Conservation (phyloP, 768 basidiomycete species). For the Suillus clintonianus region DNA sequence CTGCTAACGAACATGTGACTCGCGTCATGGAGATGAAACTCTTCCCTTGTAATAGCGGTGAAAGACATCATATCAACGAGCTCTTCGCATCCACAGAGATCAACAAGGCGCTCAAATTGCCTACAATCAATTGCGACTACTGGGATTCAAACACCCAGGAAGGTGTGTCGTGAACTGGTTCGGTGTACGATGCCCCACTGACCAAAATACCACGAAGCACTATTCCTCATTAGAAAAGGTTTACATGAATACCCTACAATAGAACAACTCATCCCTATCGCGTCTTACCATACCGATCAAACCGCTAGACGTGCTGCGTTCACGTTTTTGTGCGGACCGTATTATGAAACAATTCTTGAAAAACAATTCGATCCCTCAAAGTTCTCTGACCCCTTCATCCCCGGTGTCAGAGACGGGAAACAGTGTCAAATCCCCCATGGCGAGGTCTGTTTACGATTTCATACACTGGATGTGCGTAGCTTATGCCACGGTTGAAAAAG, state of each 20-base stretch:
- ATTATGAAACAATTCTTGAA: background rate
- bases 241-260: background rate
- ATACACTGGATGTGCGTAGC: background rate
- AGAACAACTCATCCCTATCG: background rate
- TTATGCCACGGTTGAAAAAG: conserved; percentile 33
- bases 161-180: background rate
- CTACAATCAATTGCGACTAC: background rate
- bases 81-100: background rate
- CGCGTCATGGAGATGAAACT: background rate
- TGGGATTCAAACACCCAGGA: background rate
- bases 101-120: background rate
- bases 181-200: background rate
- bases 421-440: background rate
- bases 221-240: background rate
- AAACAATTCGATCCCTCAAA: conserved; percentile 36
- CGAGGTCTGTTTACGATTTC: background rate
- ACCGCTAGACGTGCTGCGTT: conserved; percentile 56
- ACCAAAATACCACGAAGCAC: background rate
- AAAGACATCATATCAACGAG: background rate
- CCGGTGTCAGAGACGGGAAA: conserved; percentile 39
- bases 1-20: background rate
- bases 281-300: conserved; percentile 27
- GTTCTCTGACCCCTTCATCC: conserved; percentile 71
- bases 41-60: background rate
- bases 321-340: conserved; percentile 44